These are phyloP conservation scores for Solanum chmielewskii DNA, from an alignment of 257 asterid genomes.

Conservation along the genomic window DNA sequence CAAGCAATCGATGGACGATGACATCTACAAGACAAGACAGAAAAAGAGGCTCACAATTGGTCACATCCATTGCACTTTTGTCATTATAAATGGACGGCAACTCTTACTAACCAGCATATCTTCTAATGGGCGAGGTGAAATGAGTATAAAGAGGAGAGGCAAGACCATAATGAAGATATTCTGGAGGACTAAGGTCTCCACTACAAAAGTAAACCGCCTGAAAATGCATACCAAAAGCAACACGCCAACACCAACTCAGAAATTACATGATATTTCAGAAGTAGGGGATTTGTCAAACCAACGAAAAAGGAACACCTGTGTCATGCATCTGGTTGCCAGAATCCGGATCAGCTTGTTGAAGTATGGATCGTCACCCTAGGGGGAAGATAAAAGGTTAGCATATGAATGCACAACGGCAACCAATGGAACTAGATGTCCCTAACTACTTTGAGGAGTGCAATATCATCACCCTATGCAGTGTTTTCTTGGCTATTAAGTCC, in stretches of 20 bases:
- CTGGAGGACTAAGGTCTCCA: conserved; percentile 93
- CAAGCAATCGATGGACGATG: conserved; percentile 85
- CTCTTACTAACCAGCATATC: conserved; percentile 73
- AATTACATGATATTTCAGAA: neutral
- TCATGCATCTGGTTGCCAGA: conserved; percentile 98
- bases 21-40: conserved; percentile 49
- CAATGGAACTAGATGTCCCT: neutral
- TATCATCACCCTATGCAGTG: neutral
- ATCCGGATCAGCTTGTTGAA: conserved; percentile 93
- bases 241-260: neutral
- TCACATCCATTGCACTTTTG: conserved; percentile 1
- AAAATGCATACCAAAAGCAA: neutral
- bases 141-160: conserved; percentile 91
- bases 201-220: conserved; percentile 98
- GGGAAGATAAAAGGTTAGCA: neutral
- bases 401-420: neutral
- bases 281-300: neutral
- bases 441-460: neutral
- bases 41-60: neutral
- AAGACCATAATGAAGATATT: conserved; percentile 86
- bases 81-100: conserved; percentile 1
- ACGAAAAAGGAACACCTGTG: conserved; percentile 59
- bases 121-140: conserved; percentile 96
- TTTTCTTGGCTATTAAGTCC: neutral
- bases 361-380: conserved; percentile 82